phyloP scores from a whole-genome alignment of 441 rosid genomes.

The Rhodomyrtus psidioides region DNA sequence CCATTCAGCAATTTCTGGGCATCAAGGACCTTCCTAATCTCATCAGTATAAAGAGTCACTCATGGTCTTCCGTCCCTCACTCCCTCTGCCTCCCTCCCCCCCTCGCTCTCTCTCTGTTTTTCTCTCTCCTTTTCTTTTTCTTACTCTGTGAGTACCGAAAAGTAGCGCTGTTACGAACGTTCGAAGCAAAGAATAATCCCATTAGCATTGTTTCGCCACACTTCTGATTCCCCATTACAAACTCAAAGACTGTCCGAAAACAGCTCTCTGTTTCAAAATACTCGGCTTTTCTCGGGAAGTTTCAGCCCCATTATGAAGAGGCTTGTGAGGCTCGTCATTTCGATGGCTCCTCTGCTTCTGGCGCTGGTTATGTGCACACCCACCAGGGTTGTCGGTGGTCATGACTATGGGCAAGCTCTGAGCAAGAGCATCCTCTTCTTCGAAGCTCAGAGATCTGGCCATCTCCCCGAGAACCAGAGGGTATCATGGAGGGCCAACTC shows the following conservation, averaged over 20 bases:
- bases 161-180: background rate
- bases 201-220: background rate
- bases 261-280: background rate
- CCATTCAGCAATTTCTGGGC: slow-evolving; percentile 25
- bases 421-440: slow-evolving; percentile 89
- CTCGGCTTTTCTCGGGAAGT: background rate
- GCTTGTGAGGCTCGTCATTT: slow-evolving; percentile 2
- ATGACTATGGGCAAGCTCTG: slow-evolving; percentile 84
- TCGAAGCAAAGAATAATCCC: background rate
- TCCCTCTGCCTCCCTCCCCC: slow-evolving; percentile 3
- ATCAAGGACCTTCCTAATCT: slow-evolving; percentile 26
- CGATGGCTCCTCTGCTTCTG: slow-evolving; percentile 37
- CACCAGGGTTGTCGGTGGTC: slow-evolving; percentile 57
- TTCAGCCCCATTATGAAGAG: slow-evolving; percentile 17
- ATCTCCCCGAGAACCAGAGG: slow-evolving; percentile 76
- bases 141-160: background rate
- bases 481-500: slow-evolving; percentile 93
- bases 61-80: slow-evolving; percentile 10
- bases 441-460: slow-evolving; percentile 99
- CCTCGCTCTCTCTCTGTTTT: slow-evolving; percentile 3
- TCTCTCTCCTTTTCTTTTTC: slow-evolving; percentile 5
- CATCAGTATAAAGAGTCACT: slow-evolving; percentile 34
- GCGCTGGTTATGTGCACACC: slow-evolving; percentile 22
- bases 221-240: background rate
- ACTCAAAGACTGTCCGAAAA: background rate